Evolutionary conservation across 2,329 filamentous ascomycete species (phyloP).

Genomic region (Ascochyta clinopodiicola): DNA sequence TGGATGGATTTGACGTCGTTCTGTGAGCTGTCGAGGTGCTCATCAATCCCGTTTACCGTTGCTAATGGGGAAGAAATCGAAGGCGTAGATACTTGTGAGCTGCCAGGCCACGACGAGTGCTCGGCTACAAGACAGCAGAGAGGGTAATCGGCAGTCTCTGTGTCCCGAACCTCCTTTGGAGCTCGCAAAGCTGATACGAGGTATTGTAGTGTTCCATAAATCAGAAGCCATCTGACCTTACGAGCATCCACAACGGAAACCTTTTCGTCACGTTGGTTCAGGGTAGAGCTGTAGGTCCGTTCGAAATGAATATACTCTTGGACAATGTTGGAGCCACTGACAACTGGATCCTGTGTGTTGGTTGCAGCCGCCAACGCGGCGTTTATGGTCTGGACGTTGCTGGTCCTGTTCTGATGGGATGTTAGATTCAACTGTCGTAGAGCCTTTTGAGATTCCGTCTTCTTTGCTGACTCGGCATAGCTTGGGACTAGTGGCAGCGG

Average conservation of each 20-base stretch:
- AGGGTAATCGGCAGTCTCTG: constrained; percentile 64
- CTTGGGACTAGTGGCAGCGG: constrained; percentile 71
- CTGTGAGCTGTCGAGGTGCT: constrained; percentile 20
- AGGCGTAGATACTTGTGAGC: constrained; percentile 22
- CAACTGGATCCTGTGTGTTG: constrained; percentile 48
- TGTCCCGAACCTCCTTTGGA: constrained; percentile 67
- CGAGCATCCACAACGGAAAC: constrained; percentile 70
- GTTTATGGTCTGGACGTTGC: constrained; percentile 59
- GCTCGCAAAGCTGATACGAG: constrained; percentile 68
- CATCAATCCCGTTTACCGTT: constrained; percentile 22
- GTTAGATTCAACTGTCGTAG: constrained; percentile 46
- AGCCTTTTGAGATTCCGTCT: constrained; percentile 42
- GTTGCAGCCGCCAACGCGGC: constrained; percentile 60
- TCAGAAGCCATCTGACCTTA: constrained; percentile 78
- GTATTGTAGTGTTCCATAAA: constrained; percentile 77
- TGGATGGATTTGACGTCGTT: constrained; percentile 39
- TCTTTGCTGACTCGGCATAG: constrained; percentile 36
- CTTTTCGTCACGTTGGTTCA: constrained; percentile 63
- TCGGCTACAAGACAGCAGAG: constrained; percentile 57
- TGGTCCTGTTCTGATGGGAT: constrained; percentile 51
- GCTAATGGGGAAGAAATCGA: constrained; percentile 1
- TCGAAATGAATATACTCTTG: constrained; percentile 75
- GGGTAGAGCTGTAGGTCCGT: constrained; percentile 59
- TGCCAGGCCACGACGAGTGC: constrained; percentile 48
- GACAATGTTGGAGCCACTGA: constrained; percentile 62